phyloP scores from a whole-genome alignment of 2,329 filamentous ascomycete genomes.

The Botrytis pseudocinerea region DNA sequence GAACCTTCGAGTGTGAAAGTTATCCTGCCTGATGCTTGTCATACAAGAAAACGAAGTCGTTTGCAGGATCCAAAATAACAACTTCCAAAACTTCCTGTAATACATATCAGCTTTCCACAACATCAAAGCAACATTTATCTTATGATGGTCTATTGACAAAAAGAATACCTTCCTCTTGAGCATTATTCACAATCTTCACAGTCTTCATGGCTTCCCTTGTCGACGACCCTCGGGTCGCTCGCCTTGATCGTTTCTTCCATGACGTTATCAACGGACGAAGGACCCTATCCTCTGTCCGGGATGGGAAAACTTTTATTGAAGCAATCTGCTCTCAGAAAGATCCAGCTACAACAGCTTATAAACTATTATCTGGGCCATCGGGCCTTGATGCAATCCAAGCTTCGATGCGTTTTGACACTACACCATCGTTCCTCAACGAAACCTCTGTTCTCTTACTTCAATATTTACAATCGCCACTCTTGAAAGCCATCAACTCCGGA shows the following conservation, averaged over 20 bases:
- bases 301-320: conserved; percentile 51
- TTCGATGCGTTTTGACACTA: conserved; percentile 47
- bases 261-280: conserved; percentile 45
- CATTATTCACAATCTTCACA: not conserved
- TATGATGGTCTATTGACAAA: not conserved
- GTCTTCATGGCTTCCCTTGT: conserved; percentile 1
- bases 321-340: conserved; percentile 48
- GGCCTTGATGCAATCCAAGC: conserved; percentile 44
- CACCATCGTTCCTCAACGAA: conserved; percentile 48
- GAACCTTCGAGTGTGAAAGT: not conserved
- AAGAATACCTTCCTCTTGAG: no score
- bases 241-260: conserved; percentile 45
- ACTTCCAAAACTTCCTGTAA: not conserved
- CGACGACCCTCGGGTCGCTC: conserved; percentile 28
- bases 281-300: conserved; percentile 42
- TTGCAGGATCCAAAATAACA: not conserved
- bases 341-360: conserved; percentile 45
- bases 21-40: not conserved
- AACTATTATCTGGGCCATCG: conserved; percentile 42
- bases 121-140: not conserved
- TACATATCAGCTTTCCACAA: not conserved
- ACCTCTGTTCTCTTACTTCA: conserved; percentile 39
- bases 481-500: conserved; percentile 34
- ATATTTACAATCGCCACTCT: conserved; percentile 40
- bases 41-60: not conserved